Percentiles rank a stretch among this genome's conserved stretches.
Evolutionary conservation across 352 stramenopile genomes (phyloP).

Genomic region (Plasmopara viticola): DNA sequence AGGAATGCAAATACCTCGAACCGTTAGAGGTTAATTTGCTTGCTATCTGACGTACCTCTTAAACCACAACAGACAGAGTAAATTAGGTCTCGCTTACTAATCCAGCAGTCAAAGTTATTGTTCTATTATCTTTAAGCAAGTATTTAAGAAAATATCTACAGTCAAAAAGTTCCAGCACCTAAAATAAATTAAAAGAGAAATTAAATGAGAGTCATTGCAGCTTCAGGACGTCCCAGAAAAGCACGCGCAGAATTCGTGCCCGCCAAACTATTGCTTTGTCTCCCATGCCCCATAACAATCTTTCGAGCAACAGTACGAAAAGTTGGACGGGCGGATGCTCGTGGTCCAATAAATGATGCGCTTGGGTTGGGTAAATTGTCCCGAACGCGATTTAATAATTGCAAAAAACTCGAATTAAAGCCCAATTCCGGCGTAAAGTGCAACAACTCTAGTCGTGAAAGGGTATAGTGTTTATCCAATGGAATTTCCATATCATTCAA

Average conservation of each 20-base stretch:
- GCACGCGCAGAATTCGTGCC: conserved; percentile 20
- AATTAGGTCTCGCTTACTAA: too few species aligned
- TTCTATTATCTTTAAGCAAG: too few species aligned
- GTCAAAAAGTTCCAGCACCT: too few species aligned
- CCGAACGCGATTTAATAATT: conserved; percentile 39
- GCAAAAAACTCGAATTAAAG: conserved; percentile 68
- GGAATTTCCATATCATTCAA: conserved; percentile 68
- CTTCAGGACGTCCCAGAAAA: conserved; percentile 25
- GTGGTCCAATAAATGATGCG: conserved; percentile 22
- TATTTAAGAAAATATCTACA: too few species aligned
- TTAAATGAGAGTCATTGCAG: conserved; percentile 21
- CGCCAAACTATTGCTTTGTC: conserved; percentile 21
- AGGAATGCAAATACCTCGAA: too few species aligned
- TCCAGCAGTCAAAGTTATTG: too few species aligned
- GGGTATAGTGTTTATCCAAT: conserved; percentile 72
- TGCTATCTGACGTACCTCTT: too few species aligned
- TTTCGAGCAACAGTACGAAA: conserved; percentile 32
- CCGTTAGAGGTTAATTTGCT: too few species aligned
- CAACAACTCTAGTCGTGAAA: conserved; percentile 61
- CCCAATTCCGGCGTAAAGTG: conserved; percentile 77
- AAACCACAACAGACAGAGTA: too few species aligned
- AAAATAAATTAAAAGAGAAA: conserved; percentile 11
- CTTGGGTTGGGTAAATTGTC: conserved; percentile 33
- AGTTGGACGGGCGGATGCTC: conserved; percentile 21
- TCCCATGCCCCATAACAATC: conserved; percentile 20